Base-by-base conservation (phyloP, 805 yeast species). In the Candida odintsovae region DNA sequence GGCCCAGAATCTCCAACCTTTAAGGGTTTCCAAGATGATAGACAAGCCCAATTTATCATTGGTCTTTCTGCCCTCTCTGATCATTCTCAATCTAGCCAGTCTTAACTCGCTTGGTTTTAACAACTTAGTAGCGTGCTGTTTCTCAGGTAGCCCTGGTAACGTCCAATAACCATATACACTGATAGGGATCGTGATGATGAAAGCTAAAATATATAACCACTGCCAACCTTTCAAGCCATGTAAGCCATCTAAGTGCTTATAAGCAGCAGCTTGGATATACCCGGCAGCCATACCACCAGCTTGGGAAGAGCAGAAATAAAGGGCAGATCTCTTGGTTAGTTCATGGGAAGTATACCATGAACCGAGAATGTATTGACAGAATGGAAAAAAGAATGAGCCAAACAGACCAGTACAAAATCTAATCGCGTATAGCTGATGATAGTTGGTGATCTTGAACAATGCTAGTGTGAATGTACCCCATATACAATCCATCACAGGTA, bases 91-190 rank as follows among this genome's bases (percentile, higher is more conserved):
- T 49, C 82, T 68, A 5, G 82, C 77, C 31, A 79, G 60, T 51
- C 71, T 66, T 40, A 76, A 73, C 50, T 80, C 86, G 26, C 75
- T 78, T 48, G 77, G 79, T 1, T 77, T 70, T 23, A 81, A 61
- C 52, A 71, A 75, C n/a, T 71, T 61, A 3, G 80, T 73, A 33
- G 31, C 31, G 45, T 76, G 75, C 54, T 80, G 72, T 41, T 72
- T 67, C 42, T 70, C 42, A 20, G 89, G 88, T 20, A 85, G 81
- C 42, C 88, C 90, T 8, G 89, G 89, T 51, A 81, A 61, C 50
- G 70, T 53, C 55, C 75, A 76, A 50, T 71, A 68, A 1, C 86
- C 86, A 46, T 77, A 54, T 5, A 71, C 18, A 6, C 67, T 66
- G 38, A 74, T 68, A 0, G 77, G 77, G 10, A 74, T 51, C 3